Evolutionary conservation across 306 rosid species (phyloP).

Genomic region (Chamaecrista fasciculata): DNA sequence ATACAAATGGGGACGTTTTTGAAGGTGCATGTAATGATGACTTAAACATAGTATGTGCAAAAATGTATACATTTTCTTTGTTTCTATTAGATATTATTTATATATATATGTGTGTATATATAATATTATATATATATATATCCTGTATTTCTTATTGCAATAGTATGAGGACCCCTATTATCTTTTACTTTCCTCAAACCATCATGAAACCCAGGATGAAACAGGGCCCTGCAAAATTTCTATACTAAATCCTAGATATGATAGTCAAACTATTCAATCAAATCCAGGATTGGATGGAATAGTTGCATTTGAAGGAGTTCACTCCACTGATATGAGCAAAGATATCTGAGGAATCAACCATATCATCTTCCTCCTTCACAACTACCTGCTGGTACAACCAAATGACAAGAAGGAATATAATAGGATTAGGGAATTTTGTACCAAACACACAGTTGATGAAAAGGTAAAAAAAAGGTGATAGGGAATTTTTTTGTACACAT

Average conservation of each 20-base stretch:
- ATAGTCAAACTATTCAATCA: constrained; percentile 34
- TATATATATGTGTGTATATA: neutral
- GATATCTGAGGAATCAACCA: constrained; percentile 96
- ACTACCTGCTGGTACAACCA: constrained; percentile 53
- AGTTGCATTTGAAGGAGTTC: constrained; percentile 95
- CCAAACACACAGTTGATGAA: constrained; percentile 27
- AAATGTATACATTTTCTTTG: constrained; percentile 38
- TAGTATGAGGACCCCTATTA: constrained; percentile 57
- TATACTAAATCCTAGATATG: constrained; percentile 32
- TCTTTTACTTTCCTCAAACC: constrained; percentile 43
- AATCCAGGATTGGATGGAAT: constrained; percentile 87
- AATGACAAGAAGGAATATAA: constrained; percentile 22
- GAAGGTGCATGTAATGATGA: constrained; percentile 26
- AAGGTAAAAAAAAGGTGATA: constrained; percentile 14
- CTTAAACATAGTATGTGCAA: constrained; percentile 40
- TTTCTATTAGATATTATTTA: neutral
- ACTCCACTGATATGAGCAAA: constrained; percentile 99
- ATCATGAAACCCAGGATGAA: constrained; percentile 45
- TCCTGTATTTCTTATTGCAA: constrained; percentile 48
- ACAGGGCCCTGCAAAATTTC: constrained; percentile 62
- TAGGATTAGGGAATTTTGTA: constrained; percentile 26
- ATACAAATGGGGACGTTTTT: constrained; percentile 31
- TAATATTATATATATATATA: constrained; percentile 34
- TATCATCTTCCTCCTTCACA: constrained; percentile 89
- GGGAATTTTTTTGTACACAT: constrained; percentile 16